Evolutionary conservation across 352 stramenopile species (phyloP).

Genomic region (Phytophthora rubi): DNA sequence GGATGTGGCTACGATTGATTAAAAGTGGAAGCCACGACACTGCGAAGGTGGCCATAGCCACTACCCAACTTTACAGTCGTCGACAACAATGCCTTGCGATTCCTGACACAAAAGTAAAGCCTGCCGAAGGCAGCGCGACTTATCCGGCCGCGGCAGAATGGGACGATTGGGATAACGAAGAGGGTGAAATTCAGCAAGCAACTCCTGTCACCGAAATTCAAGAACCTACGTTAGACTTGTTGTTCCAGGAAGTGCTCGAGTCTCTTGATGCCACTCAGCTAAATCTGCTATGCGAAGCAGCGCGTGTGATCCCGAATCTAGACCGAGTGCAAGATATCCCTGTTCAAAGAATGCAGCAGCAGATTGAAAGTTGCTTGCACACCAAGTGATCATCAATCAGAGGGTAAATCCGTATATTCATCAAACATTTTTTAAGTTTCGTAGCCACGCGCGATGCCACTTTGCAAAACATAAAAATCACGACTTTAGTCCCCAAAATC

Average conservation of each 20-base stretch:
- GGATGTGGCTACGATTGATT: slow-evolving; percentile 26
- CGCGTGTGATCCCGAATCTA: neutral
- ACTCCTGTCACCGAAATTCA: slow-evolving; percentile 11
- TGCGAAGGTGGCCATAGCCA: neutral
- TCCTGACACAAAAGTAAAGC: slow-evolving; percentile 10
- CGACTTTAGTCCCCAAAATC: slow-evolving; percentile 11
- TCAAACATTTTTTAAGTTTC: neutral
- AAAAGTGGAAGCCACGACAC: neutral
- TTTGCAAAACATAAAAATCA: neutral
- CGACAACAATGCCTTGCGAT: slow-evolving; percentile 8
- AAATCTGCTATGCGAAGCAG: slow-evolving; percentile 6
- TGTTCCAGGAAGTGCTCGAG: slow-evolving; percentile 24
- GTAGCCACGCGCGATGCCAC: neutral
- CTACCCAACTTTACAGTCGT: slow-evolving; percentile 23
- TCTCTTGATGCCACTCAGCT: slow-evolving; percentile 10
- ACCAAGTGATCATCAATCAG: neutral
- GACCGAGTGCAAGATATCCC: slow-evolving; percentile 2
- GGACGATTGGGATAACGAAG: slow-evolving; percentile 55
- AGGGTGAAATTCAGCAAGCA: slow-evolving; percentile 26
- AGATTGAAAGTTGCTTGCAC: slow-evolving; percentile 19
- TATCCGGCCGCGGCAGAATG: slow-evolving; percentile 22
- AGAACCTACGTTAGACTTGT: neutral
- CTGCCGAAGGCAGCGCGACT: neutral
- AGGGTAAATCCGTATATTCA: slow-evolving; percentile 15
- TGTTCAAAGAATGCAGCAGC: slow-evolving; percentile 27